Evolutionary conservation across 2,329 filamentous ascomycete species (phyloP).

Genomic region (Calonectria multiphialidica): DNA sequence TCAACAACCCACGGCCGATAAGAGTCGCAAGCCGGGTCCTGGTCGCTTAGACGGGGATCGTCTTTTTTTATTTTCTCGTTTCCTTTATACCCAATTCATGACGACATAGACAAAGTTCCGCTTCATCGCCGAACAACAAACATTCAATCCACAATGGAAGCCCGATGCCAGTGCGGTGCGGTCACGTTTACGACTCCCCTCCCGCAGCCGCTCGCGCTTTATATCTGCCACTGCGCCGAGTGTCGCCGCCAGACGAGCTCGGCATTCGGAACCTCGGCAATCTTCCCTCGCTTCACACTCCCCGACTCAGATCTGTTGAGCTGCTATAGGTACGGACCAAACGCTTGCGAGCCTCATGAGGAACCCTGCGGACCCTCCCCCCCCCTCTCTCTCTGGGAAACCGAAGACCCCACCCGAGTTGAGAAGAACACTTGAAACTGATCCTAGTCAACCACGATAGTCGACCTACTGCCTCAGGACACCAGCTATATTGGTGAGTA

Average conservation of each 20-base stretch:
- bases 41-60: neutral
- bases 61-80: neutral
- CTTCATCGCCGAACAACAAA: neutral
- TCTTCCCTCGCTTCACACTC: conserved; percentile 75
- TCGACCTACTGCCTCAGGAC: conserved; percentile 68
- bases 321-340: conserved; percentile 59
- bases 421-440: neutral
- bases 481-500: conserved; percentile 68
- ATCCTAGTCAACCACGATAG: conserved; percentile 48
- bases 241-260: conserved; percentile 75
- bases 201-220: conserved; percentile 71
- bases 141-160: conserved; percentile 61
- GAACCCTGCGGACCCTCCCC: neutral
- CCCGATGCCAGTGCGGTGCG: conserved; percentile 73
- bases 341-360: neutral
- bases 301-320: conserved; percentile 62
- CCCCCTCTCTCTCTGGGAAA: neutral
- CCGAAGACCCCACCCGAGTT: neutral
- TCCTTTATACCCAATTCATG: neutral
- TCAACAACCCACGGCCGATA: neutral
- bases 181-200: conserved; percentile 73
- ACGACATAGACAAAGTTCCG: neutral
- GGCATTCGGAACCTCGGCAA: conserved; percentile 77
- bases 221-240: conserved; percentile 78
- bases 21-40: neutral